phyloP scores from a whole-genome alignment of 176 grass and related monocot species.

The Cenchrus fungigraminus region DNA sequence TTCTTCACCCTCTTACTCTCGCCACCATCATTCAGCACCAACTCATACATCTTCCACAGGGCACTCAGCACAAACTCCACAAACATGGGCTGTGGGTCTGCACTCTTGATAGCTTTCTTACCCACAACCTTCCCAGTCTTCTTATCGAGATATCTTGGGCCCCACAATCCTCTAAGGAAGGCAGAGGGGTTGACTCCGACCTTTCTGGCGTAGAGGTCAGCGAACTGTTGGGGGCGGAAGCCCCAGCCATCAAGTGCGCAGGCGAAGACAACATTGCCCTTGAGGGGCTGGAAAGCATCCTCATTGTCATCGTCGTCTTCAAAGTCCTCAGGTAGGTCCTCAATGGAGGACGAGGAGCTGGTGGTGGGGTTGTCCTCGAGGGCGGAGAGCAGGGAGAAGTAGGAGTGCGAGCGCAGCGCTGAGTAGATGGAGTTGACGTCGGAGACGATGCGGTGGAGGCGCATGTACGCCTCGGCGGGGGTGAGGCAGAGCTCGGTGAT shows the following conservation, averaged over 20 bases:
- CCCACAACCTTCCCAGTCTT: slow-evolving; percentile 77
- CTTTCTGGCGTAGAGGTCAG: slow-evolving; percentile 63
- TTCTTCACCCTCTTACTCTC: slow-evolving; percentile 47
- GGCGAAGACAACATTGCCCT: slow-evolving; percentile 87
- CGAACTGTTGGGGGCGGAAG: slow-evolving; percentile 79
- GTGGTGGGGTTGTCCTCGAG: slow-evolving; percentile 50
- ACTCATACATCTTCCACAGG: slow-evolving; percentile 68
- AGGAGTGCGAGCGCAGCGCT: slow-evolving; percentile 78
- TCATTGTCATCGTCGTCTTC: slow-evolving; percentile 73
- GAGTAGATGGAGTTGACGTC: slow-evolving; percentile 81
- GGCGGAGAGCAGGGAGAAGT: slow-evolving; percentile 80
- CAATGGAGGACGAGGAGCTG: slow-evolving; percentile 48
- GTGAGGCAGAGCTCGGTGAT: slow-evolving; percentile 78
- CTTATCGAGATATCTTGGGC: slow-evolving; percentile 65
- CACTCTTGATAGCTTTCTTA: slow-evolving; percentile 63
- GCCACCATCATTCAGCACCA: slow-evolving; percentile 50
- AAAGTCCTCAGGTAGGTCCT: slow-evolving; percentile 42
- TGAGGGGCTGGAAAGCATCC: slow-evolving; percentile 80
- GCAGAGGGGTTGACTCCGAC: slow-evolving; percentile 40
- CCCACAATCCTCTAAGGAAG: slow-evolving; percentile 85
- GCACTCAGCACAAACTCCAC: slow-evolving; percentile 76
- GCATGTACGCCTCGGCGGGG: slow-evolving; percentile 77
- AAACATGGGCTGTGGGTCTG: slow-evolving; percentile 84
- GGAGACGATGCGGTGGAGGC: slow-evolving; percentile 67
- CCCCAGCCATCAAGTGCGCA: slow-evolving; percentile 94